Percentiles rank a stretch among this genome's conserved stretches.
Conservation (phyloP, 371 early-diverging fungal genomes). For the Saksenaea vasiformis region DNA sequence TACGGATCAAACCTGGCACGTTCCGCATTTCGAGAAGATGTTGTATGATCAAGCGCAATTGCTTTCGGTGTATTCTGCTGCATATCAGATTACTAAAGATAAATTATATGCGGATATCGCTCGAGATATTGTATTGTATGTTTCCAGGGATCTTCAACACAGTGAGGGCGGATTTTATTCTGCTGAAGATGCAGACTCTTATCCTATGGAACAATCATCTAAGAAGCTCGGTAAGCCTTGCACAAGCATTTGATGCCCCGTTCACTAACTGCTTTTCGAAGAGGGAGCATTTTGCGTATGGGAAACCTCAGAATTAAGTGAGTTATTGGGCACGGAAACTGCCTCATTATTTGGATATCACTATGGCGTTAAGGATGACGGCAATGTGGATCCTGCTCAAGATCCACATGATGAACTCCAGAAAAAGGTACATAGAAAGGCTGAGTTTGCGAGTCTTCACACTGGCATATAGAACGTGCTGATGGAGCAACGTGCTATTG, state of each 20-base stretch:
- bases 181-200: conserved; percentile 76
- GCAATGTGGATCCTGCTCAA: conserved; percentile 58
- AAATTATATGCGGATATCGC: conserved; percentile 43
- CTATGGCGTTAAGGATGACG: conserved; percentile 53
- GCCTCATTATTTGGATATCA: conserved; percentile 45
- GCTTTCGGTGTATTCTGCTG: conserved; percentile 45
- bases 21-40: conserved; percentile 70
- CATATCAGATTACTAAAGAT: conserved; percentile 53
- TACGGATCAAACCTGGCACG: conserved; percentile 49
- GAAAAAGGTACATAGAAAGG: conserved; percentile 43
- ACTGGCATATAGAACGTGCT: conserved; percentile 55
- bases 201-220: conserved; percentile 36
- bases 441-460: not conserved
- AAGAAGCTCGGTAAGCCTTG: conserved; percentile 46
- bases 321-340: conserved; percentile 35
- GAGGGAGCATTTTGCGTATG: conserved; percentile 78
- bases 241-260: not conserved
- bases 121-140: conserved; percentile 60
- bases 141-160: conserved; percentile 50
- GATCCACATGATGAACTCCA: conserved; percentile 67
- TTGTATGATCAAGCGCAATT: conserved; percentile 76
- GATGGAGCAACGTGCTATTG: conserved; percentile 32
- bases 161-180: conserved; percentile 64
- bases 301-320: conserved; percentile 51
- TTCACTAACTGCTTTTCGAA: conserved; percentile 4